These are phyloP conservation scores for Mucor mucedo DNA, from an alignment of 371 early-diverging fungal genomes.

Conservation along the genomic window DNA sequence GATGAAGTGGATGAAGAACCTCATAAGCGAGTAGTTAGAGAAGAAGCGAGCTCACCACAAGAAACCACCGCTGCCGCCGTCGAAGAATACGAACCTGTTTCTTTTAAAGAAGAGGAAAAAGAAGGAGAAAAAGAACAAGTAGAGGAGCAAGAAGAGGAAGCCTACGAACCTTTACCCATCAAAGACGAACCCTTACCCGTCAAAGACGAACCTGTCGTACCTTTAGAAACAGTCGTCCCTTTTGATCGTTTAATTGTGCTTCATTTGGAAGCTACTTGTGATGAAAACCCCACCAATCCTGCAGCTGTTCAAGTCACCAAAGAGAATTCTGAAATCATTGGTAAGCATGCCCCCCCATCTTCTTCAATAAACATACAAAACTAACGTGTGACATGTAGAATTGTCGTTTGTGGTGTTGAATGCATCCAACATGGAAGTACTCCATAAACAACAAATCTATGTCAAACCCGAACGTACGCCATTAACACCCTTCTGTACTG, in stretches of 20 bases:
- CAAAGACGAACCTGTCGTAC: constrained; percentile 9
- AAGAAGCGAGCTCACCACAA: no score
- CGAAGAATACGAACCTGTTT: not conserved
- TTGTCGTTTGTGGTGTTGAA: constrained; percentile 49
- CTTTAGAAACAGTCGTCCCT: constrained; percentile 38
- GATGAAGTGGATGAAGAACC: not conserved
- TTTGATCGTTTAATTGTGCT: constrained; percentile 70
- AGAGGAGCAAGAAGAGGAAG: not conserved
- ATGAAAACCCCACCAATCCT: constrained; percentile 70
- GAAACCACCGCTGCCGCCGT: no score
- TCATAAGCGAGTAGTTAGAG: not conserved
- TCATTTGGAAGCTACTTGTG: constrained; percentile 77
- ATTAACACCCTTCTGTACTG: constrained; percentile 68
- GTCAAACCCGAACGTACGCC: constrained; percentile 73
- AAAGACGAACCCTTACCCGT: not conserved
- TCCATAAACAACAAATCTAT: constrained; percentile 66
- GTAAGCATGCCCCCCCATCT: constrained; percentile 26
- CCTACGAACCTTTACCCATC: not conserved
- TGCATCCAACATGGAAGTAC: constrained; percentile 45
- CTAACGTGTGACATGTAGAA: constrained; percentile 24
- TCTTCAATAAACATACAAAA: not conserved
- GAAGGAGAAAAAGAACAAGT: not conserved
- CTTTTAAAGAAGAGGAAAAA: not conserved
- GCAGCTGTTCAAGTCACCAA: constrained; percentile 66
- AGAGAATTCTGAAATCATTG: constrained; percentile 56